Percentiles rank a stretch among this genome's conserved stretches.
phyloP scores from a whole-genome alignment of 2,329 filamentous ascomycete genomes.

The Fusarium odoratissimum region DNA sequence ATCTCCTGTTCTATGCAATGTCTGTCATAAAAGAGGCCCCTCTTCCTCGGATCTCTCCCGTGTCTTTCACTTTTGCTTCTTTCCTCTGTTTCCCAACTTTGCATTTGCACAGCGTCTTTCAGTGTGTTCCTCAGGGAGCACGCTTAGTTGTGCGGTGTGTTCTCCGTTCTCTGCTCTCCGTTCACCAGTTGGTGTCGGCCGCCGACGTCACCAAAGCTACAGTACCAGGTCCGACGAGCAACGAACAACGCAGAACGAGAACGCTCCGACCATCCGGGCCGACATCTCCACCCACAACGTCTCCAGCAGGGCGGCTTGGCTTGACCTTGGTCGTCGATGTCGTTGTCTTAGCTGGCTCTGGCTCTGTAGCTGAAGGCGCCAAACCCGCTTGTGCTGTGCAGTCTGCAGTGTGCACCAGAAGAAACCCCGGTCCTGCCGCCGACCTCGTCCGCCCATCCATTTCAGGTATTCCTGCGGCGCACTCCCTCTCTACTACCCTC shows the following conservation, averaged over 20 bases:
- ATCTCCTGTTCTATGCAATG: slow-evolving; percentile 22
- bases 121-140: slow-evolving; percentile 31
- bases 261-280: slow-evolving; percentile 47
- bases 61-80: background rate
- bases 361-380: slow-evolving; percentile 48
- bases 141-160: slow-evolving; percentile 35
- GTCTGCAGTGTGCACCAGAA: slow-evolving; percentile 27
- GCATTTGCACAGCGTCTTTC: slow-evolving; percentile 10
- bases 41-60: slow-evolving; percentile 1
- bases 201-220: slow-evolving; percentile 46
- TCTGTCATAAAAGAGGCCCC: slow-evolving; percentile 31
- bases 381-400: slow-evolving; percentile 45
- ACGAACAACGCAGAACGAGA: slow-evolving; percentile 39
- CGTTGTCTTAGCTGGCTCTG: slow-evolving; percentile 31
- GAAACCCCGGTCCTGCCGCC: slow-evolving; percentile 45
- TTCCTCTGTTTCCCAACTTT: slow-evolving; percentile 9
- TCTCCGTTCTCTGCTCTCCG: slow-evolving; percentile 6
- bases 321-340: slow-evolving; percentile 42
- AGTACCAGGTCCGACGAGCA: slow-evolving; percentile 35
- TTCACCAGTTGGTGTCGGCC: slow-evolving; percentile 36
- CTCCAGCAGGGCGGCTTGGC: slow-evolving; percentile 43
- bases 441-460: slow-evolving; percentile 45
- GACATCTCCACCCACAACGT: slow-evolving; percentile 46
- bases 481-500: slow-evolving; percentile 18
- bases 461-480: slow-evolving; percentile 39